These are phyloP conservation scores for Saitozyma sp. DNA, from an alignment of 768 basidiomycete genomes.

Conservation along the genomic window DNA sequence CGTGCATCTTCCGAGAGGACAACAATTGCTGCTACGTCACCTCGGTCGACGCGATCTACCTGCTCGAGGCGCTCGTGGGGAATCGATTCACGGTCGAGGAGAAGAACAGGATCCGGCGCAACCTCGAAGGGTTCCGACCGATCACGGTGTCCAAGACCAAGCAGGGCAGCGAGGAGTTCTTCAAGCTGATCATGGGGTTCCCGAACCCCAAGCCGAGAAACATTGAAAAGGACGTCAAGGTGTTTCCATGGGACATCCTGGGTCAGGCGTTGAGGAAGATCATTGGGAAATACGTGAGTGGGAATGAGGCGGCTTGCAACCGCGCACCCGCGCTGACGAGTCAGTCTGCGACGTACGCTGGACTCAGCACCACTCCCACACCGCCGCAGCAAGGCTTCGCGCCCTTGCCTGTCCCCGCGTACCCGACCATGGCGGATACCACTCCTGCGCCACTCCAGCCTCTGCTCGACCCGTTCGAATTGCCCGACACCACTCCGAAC, in stretches of 20 bases:
- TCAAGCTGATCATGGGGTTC: slow-evolving; percentile 94
- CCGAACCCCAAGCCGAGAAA: slow-evolving; percentile 90
- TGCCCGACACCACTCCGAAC: slow-evolving; percentile 8
- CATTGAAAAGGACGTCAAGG: slow-evolving; percentile 89
- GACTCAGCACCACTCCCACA: slow-evolving; percentile 7
- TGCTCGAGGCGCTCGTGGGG: slow-evolving; percentile 78
- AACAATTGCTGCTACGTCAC: slow-evolving; percentile 79
- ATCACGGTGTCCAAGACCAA: slow-evolving; percentile 87
- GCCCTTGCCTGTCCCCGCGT: background rate
- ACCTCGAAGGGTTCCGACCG: slow-evolving; percentile 88
- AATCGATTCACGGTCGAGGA: slow-evolving; percentile 85
- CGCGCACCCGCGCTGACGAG: slow-evolving; percentile 14
- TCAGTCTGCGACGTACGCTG: slow-evolving; percentile 12
- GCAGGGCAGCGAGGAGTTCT: slow-evolving; percentile 76
- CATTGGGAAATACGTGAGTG: slow-evolving; percentile 56
- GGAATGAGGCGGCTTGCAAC: slow-evolving; percentile 11
- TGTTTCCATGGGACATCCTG: slow-evolving; percentile 57
- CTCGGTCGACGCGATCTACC: slow-evolving; percentile 91
- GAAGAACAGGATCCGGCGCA: slow-evolving; percentile 92
- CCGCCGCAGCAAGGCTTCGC: slow-evolving; percentile 12
- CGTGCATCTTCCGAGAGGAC: slow-evolving; percentile 87
- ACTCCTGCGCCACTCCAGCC: background rate
- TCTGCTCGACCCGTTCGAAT: slow-evolving; percentile 12
- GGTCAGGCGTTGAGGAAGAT: slow-evolving; percentile 55
- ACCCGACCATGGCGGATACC: background rate